Base-by-base conservation (phyloP, 2,329 filamentous ascomycete species). In the Exophiala alcalophila region DNA sequence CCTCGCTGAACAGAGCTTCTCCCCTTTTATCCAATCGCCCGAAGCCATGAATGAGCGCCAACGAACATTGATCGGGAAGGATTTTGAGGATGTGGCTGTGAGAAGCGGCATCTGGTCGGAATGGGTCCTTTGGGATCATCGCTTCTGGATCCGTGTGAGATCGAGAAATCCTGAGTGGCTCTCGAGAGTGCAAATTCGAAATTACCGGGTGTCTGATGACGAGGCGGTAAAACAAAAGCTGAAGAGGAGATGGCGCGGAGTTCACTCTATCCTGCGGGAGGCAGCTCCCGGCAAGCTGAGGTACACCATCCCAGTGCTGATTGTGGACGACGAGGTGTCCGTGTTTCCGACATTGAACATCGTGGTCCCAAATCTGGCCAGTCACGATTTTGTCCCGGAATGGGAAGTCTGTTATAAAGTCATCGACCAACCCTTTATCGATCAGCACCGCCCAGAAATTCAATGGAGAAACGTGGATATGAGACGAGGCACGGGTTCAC, bases 311-410 rank as follows among this genome's bases (percentile, higher is more conserved):
- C 53, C 51, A 21, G 44, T 53, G 2, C 26, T 56, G 20, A 43
- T 37, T 7, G 44, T 20, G 23, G n/a, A 40, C 5, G 44, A 20
- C 14, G 16, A 46, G 11, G 18, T 56, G 26, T 42, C 35, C 8
- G 44, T 44, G 12, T 52, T 56, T 33, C 53, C 53, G 3, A 56
- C 53, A 5, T 43, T 54, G 24, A 49, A 49, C 30, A 21, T 52
- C 9, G 4, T 25, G 24, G 21, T 44, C 9, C 10, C 6, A 7
- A 3, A 11, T 9, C 16, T n/a, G 10, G 9, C 15, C 6, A 10
- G 4, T 8, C 33, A 38, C 4, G 15, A 18, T 25, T 33, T 44
- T 12, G 19, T 42, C 16, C 33, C 39, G 4, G 44, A 44, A 7
- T 50, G 48, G 48, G 48, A 50, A 37, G 26, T 47, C 28, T 47